Percentiles rank a stretch among this genome's conserved stretches.
Evolutionary conservation across 1,284 basidiomycete species (phyloP).

Genomic region (Leccinum solheimii): DNA sequence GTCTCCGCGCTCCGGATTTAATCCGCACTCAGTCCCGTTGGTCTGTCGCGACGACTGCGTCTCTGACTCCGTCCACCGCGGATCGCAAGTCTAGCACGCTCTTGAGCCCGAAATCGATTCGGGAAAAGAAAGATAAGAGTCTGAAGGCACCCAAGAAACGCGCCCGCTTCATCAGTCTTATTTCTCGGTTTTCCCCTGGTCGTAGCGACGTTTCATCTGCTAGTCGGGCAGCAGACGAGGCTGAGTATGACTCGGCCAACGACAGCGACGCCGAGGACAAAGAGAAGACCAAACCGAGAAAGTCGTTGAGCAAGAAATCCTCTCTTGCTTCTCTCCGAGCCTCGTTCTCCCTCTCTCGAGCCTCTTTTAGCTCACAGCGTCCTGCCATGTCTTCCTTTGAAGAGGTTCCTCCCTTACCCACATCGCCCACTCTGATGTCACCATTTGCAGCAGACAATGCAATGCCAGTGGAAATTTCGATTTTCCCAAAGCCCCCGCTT

Average conservation of each 20-base stretch:
- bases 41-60: conserved; percentile 10
- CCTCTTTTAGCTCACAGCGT: conserved; percentile 33
- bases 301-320: conserved; percentile 28
- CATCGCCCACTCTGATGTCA: conserved; percentile 21
- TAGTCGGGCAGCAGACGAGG: conserved; percentile 5
- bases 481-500: conserved; percentile 13
- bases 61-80: conserved; percentile 5
- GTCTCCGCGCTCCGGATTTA: conserved; percentile 17
- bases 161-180: conserved; percentile 35
- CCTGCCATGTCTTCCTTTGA: conserved; percentile 21
- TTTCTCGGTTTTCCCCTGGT: conserved; percentile 33
- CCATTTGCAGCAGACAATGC: conserved; percentile 1
- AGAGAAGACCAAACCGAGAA: conserved; percentile 18
- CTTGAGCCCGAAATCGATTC: conserved; percentile 5
- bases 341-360: conserved; percentile 34
- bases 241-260: conserved; percentile 26
- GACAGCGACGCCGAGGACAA: conserved; percentile 27
- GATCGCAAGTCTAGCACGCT: conserved; percentile 13
- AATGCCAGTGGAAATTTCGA: conserved; percentile 1
- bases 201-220: conserved; percentile 21
- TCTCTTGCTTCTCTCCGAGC: conserved; percentile 33
- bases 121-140: conserved; percentile 25
- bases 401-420: conserved; percentile 31
- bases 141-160: conserved; percentile 33
- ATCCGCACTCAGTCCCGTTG: conserved; percentile 27